Conservation (phyloP, 2,329 filamentous ascomycete genomes). For the Cladosporium halotolerans region DNA sequence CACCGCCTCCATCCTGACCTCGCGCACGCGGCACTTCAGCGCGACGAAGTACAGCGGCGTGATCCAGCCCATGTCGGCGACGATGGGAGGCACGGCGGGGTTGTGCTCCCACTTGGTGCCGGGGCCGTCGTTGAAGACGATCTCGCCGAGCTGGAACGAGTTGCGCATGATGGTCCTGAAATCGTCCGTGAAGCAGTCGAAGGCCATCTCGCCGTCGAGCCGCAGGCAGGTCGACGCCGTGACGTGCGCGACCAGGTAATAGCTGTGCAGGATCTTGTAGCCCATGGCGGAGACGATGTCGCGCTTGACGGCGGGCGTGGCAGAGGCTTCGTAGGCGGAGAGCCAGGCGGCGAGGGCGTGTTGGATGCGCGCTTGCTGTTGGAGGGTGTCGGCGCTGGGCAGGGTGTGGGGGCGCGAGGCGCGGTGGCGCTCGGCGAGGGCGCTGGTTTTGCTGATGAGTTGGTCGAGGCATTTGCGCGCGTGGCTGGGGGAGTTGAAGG, state of each 20-base stretch:
- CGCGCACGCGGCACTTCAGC: conserved; percentile 21
- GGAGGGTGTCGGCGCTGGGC: not conserved
- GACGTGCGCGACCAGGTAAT: conserved; percentile 6
- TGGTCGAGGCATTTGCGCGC: conserved; percentile 4
- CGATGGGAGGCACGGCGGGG: not conserved
- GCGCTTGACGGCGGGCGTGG: not conserved
- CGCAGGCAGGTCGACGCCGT: conserved; percentile 5
- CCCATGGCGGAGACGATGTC: conserved; percentile 5
- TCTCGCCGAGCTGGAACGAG: conserved; percentile 6
- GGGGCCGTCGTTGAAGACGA: conserved; percentile 1
- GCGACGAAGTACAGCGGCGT: conserved; percentile 21
- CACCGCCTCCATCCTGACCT: conserved; percentile 19
- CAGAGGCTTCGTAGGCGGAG: conserved; percentile 1
- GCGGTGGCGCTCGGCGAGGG: not conserved
- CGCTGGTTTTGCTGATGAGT: not conserved
- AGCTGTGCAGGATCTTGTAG: conserved; percentile 9
- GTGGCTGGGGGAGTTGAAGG: conserved; percentile 4
- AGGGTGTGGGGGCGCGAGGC: not conserved
- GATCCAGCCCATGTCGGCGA: conserved; percentile 11
- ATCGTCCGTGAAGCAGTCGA: not conserved
- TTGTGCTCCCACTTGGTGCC: conserved; percentile 4
- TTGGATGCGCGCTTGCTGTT: not conserved
- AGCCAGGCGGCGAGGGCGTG: not conserved
- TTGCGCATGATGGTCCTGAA: conserved; percentile 7
- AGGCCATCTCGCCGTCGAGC: conserved; percentile 8